Base-by-base conservation (phyloP, 768 basidiomycete species). In the Pleurotus citrinopileatus region DNA sequence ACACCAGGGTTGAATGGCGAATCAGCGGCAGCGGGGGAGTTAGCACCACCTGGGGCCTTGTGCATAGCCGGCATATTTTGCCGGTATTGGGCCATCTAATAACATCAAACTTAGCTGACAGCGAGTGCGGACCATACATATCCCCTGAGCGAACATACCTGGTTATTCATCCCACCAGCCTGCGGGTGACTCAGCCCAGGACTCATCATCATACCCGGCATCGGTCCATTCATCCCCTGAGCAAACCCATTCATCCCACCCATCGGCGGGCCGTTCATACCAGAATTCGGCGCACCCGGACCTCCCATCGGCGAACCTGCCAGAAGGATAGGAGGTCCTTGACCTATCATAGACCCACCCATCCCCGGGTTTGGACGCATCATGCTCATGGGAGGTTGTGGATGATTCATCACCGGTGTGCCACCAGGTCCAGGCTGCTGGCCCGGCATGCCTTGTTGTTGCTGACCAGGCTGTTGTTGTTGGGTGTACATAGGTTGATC, bases 21-120 rank as follows among this genome's bases (percentile, higher is more conserved):
- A 50, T 79, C 80, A 15, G 72, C 66, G 3, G 76, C 63, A 57
- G 71, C 64, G 12, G 81, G 79, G n/a, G 79, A 80, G 12, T 70
- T 69, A 13, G 69, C 71, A 42, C 69, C 72, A 6, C 65, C 67
- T 28, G 62, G 36, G 13, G 61, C 53, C 54, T 77, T 70, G 56
- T 74, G 73, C 28, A 67, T 53, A 44, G 59, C 60, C 36, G 61
- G 58, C 53, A 66, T 64, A 34, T 40, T 65, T 37, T 67, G 58
- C 59, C 69, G 68, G 74, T 70, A 60, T 57, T 64, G 50, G 42
- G 56, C 55, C 12, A 59, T 52, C 36, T 58, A 48, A 36, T 48
- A 38, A 42, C 42, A 37, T 48, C 13, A 23, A 15, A 40, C 26
- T 36, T n/a, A 29, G 29, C 42, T 50, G 28, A 28, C 17, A n/a